Conservation (phyloP, 371 early-diverging fungal genomes). For the Blakeslea trispora region DNA sequence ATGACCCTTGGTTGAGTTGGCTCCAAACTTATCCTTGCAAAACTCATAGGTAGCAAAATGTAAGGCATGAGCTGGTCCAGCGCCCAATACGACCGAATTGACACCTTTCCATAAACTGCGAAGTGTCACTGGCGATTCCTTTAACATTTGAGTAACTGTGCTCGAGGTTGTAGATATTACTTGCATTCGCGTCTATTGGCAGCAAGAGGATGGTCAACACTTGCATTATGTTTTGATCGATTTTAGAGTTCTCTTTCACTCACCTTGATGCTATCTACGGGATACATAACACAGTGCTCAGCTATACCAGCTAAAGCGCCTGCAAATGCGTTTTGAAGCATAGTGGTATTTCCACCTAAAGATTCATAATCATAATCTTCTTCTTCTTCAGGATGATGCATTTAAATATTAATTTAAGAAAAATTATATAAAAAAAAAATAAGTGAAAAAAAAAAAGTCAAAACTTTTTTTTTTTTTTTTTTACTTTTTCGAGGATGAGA, state of each 20-base stretch:
- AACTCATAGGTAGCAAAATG: constrained; percentile 95
- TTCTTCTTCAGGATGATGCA: constrained; percentile 17
- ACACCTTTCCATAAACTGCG: constrained; percentile 91
- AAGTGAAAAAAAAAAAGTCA: not conserved
- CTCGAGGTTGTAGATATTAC: constrained; percentile 30
- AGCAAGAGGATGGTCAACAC: no score
- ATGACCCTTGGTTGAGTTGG: constrained; percentile 38
- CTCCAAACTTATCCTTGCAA: constrained; percentile 76
- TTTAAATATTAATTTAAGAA: not conserved
- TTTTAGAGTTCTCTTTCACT: constrained; percentile 1
- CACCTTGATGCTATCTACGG: constrained; percentile 94
- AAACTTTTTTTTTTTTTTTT: no score
- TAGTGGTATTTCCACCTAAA: constrained; percentile 76
- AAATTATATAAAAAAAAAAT: not conserved
- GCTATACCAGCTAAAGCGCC: constrained; percentile 97
- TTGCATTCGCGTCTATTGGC: constrained; percentile 50
- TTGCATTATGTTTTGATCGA: not conserved
- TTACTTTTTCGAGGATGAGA: no score
- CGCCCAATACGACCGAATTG: constrained; percentile 87
- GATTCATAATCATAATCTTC: constrained; percentile 88
- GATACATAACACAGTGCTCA: constrained; percentile 95
- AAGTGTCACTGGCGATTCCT: constrained; percentile 15
- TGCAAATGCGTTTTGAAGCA: constrained; percentile 82
- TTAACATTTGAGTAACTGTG: not conserved
- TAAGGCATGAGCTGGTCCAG: constrained; percentile 95